Conservation (phyloP, 371 early-diverging fungal species). For the Mortierella sp. region DNA sequence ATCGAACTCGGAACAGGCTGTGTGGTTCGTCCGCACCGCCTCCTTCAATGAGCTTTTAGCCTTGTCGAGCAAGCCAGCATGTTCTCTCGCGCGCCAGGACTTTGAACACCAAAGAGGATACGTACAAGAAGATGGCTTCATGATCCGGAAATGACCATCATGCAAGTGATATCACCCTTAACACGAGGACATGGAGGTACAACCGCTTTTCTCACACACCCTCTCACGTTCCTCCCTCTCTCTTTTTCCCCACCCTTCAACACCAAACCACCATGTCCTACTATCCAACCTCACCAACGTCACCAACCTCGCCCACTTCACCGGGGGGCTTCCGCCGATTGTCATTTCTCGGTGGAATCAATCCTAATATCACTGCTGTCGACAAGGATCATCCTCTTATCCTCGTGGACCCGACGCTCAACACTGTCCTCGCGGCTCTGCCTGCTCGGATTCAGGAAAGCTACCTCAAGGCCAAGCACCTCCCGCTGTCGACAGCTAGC, state of each 20-base stretch:
- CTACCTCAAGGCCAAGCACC: slow-evolving; percentile 10
- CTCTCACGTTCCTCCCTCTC: background rate
- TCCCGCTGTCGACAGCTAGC: background rate
- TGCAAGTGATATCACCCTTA: no score
- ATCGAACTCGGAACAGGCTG: no score
- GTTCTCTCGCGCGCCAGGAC: no score
- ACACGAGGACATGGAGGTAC: no score
- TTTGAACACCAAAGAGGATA: no score
- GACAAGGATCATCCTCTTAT: slow-evolving; percentile 21
- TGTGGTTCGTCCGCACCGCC: no score
- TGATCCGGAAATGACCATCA: no score
- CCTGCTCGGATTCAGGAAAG: background rate
- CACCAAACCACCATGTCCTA: no score
- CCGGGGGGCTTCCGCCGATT: background rate
- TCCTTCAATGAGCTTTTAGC: no score
- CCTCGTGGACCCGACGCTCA: slow-evolving; percentile 12
- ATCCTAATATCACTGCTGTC: slow-evolving; percentile 2
- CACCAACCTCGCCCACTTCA: background rate
- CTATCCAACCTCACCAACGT: background rate
- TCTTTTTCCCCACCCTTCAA: background rate
- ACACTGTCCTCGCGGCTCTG: slow-evolving; percentile 7
- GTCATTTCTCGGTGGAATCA: slow-evolving; percentile 18
- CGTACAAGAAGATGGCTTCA: no score
- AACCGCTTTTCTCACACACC: no score
- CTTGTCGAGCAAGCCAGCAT: no score